Evolutionary conservation across 2,329 filamentous ascomycete species (phyloP), one percentile per base, ranked within the genome.

Genomic region (Botryosphaeria dothidea): DNA sequence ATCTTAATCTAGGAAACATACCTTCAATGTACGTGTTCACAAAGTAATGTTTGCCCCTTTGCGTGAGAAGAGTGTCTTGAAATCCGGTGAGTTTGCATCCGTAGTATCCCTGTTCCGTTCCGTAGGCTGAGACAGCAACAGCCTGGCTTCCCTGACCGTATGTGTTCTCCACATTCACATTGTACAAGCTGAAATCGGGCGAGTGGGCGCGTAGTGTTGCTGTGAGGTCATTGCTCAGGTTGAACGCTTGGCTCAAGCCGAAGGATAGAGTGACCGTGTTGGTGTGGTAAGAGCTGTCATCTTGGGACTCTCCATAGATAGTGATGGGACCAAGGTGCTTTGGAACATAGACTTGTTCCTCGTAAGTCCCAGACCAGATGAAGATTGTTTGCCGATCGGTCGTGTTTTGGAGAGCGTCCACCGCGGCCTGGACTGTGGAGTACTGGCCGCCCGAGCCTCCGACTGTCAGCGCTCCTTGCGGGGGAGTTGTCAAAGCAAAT

Each of bases 301-400:
- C 81, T 66, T 84, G 80, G 3, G 87, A 88, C 69, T 83, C 83
- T 13, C 87, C 87, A 69, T 85, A 84, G 65, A 86, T 80, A 58
- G 79, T 83, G 36, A 87, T 78, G 48, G 79, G 74, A 0, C 82
- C 82, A 3, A 69, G 72, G 38, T 82, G 79, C 1, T 74, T 63
- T 1, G 79, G 73, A 38, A 88, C 79, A 67, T 81, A 82, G 21
- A 87, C 84, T 69, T 87, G 85, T 71, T 88, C 85, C 0, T 72
- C 73, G 77, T 88, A 88, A 38, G 81, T 84, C 4, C 86, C 85
- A 2, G 81, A 72, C 66, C 83, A 73, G 72, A 90, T 83, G 75
- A 88, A 89, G 74, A 89, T 86, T 69, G 80, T 84, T 64, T 85
- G 83, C 1, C 76, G 76, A 1, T 72, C 67, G 1, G 81, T 78